phyloP scores from a whole-genome alignment of 805 yeast genomes.

The Yueomyces sp. region DNA sequence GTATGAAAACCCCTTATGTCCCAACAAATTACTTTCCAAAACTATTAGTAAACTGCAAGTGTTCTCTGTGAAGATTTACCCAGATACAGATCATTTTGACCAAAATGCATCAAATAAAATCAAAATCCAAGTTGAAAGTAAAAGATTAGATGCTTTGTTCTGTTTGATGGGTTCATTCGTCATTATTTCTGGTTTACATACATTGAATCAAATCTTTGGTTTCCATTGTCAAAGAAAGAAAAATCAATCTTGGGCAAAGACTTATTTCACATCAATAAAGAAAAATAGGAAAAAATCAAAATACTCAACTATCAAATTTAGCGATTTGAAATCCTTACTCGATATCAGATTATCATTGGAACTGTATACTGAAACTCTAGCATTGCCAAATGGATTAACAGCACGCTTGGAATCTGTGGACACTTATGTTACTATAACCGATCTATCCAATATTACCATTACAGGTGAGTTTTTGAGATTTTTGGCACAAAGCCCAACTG shows the following conservation, averaged over 20 bases:
- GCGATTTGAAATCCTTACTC: constrained; percentile 11
- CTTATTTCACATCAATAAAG: constrained; percentile 11
- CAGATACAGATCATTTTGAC: constrained; percentile 1
- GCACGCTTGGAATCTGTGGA: constrained; percentile 32
- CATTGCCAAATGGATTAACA: constrained; percentile 36
- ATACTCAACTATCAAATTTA: constrained; percentile 3
- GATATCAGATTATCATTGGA: constrained; percentile 13
- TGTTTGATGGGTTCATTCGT: constrained; percentile 34
- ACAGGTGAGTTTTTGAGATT: constrained; percentile 27
- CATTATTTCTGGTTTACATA: constrained; percentile 30
- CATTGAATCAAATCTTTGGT: constrained; percentile 29
- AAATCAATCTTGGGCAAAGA: constrained; percentile 17
- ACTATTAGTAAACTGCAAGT: constrained; percentile 23
- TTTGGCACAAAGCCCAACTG: constrained; percentile 40
- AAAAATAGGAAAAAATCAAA: constrained; percentile 7
- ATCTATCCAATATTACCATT: constrained; percentile 12
- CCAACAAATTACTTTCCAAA: constrained; percentile 5
- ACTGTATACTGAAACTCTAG: constrained; percentile 16
- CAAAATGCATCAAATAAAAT: constrained; percentile 15
- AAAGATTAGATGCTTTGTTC: constrained; percentile 22
- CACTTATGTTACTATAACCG: constrained; percentile 9
- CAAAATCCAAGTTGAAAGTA: constrained; percentile 13
- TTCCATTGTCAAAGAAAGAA: constrained; percentile 17
- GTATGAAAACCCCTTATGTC: constrained; percentile 21
- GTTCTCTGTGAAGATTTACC: constrained; percentile 13